Evolutionary conservation across 768 basidiomycete species (phyloP), one percentile per base, ranked within the genome.

Genomic region (Gloeostereum incarnatum): DNA sequence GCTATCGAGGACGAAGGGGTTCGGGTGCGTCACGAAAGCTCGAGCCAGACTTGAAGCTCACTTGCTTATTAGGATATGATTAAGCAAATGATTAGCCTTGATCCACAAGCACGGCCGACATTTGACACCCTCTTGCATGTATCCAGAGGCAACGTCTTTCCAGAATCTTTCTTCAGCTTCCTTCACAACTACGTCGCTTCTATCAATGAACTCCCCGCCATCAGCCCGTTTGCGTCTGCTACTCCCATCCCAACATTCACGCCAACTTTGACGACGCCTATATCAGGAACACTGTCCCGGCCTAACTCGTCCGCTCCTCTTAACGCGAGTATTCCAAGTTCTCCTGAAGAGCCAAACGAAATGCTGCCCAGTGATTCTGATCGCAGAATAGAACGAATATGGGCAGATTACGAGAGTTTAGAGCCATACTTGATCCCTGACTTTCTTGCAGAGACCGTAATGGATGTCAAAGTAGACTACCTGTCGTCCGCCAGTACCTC

Each of bases 161-260:
- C 94, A 0, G 90, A 93, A 49, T 78, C 77, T 21, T 98, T 98
- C 59, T 97, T 96, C 60, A 84, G 90, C 2, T 97, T 94, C 62
- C 69, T 98, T 7, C 86, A 93, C 54, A 86, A 85, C 48, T 97
- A 96, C 48, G 73, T 88, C 40, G 72, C 80, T 3, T 80, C 88
- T 1, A 66, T 88, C 47, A 84, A 84, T 54, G 85, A 90, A 44
- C 63, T 77, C 9, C 65, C 77, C 2, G 50, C 67, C 11, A 57
- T 64, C 2, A 57, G 69, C 1, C 65, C 73, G 2, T 71, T 72
- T 41, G 41, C 62, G 7, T 47, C 53, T 5, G 52, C 51, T 10
- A 44, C 61, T 14, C 53, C 68, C 11, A 3, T 34, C 11, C 19
- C 3, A n/a, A 33, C 60, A 5, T 47, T 58, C 14, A 44, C 51